Percentiles rank a stretch among this genome's conserved stretches.
phyloP scores from a whole-genome alignment of 352 stramenopile genomes.

The Phytophthora citricola region DNA sequence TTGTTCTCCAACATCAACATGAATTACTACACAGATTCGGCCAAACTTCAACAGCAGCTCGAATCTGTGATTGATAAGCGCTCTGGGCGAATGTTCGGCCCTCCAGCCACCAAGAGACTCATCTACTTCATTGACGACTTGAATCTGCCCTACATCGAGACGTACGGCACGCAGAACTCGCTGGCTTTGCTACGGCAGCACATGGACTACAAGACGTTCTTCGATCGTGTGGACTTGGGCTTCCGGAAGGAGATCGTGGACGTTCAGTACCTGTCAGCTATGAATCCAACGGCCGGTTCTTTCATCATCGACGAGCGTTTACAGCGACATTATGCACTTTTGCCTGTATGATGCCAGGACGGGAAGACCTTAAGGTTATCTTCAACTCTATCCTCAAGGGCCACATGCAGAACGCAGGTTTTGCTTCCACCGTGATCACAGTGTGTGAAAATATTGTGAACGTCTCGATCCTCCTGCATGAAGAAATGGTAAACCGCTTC shows the following conservation, averaged over 20 bases:
- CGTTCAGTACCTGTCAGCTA: conserved; percentile 96
- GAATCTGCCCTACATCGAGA: conserved; percentile 97
- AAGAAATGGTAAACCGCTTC: conserved; percentile 95
- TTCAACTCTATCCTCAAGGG: conserved; percentile 96
- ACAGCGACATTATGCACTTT: conserved; percentile 96
- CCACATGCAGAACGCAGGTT: conserved; percentile 91
- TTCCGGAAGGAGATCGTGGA: conserved; percentile 98
- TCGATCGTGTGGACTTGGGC: conserved; percentile 94
- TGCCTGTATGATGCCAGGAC: conserved; percentile 94
- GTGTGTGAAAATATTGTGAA: conserved; percentile 91
- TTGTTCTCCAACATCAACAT: conserved; percentile 97
- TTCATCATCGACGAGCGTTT: conserved; percentile 98
- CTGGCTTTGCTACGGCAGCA: conserved; percentile 95
- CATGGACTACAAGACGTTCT: conserved; percentile 97
- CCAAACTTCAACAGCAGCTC: conserved; percentile 95
- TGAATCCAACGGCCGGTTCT: conserved; percentile 97
- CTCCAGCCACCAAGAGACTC: conserved; percentile 95
- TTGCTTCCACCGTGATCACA: conserved; percentile 64
- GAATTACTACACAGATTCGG: conserved; percentile 97
- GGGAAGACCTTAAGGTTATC: conserved; percentile 95
- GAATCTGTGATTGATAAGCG: conserved; percentile 98
- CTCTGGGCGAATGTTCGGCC: conserved; percentile 95
- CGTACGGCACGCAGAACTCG: conserved; percentile 97
- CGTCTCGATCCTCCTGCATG: conserved; percentile 91
- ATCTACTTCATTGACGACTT: conserved; percentile 98